Base-by-base conservation (phyloP, 257 asterid genomes). In the Fraxinus americana region DNA sequence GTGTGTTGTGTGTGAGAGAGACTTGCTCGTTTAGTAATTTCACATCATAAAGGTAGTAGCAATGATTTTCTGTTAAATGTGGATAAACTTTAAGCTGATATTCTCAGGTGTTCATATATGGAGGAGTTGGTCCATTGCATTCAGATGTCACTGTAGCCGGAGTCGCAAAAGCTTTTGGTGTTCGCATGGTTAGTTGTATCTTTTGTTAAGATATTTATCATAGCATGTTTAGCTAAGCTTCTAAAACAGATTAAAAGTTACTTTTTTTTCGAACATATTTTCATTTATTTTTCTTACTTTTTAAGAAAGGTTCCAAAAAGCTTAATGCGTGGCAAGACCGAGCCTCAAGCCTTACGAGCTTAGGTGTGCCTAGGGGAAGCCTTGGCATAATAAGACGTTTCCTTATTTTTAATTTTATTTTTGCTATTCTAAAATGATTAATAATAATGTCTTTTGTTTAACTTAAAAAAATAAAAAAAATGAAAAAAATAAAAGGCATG, bases 141-240 rank as follows among this genome's bases (percentile, higher is more conserved):
- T 95, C 99, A 29, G 99, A 95, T 84, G 91, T 91, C 74, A 88
- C 98, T 73, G 81, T 92, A 75, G 96, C 98, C 68, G 98, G 99
- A 67, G 91, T 93, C 67, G 97, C 98, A 68, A 95, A 95, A 86
- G 97, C 99, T 75, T 95, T 92, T 88, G 97, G 97, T 80, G 98
- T 93, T 48, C 94, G 98, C 35, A 74, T 77, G 94, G 99, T 92
- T 81, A 34, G 84, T 84, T 32, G 13, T 36, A 27, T 38, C 67
- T 23, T 2, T 2, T 43, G 4, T 43, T 41, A 43, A 43, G 5
- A 43, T 43, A 43, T 43, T 43, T 43, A 43, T 43, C 17, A 43
- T 43, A 43, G 17, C 5, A 43, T 43, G 5, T 43, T 41, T 11
- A 11, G 16, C 16, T 43, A 11, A 11, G 52, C 17, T 11, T 43